A percentile compares a stretch with the other conserved stretches of the same genome.
Conservation (phyloP, 352 stramenopile species). For the Thraustotheca clavata region DNA sequence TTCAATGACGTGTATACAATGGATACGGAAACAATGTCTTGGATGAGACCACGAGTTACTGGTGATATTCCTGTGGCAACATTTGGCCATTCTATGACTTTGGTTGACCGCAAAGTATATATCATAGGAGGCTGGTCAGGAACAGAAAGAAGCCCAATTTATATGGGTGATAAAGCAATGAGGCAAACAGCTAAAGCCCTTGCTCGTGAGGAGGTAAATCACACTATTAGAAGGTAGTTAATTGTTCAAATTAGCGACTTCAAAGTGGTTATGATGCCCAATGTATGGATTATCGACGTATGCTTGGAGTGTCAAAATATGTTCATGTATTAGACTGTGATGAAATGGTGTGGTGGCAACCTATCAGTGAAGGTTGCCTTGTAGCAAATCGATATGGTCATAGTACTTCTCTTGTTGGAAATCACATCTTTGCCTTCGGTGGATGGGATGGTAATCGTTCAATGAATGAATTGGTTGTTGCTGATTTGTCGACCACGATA, state of each 20-base stretch:
- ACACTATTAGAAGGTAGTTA: neutral
- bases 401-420: conserved; percentile 46
- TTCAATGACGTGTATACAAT: conserved; percentile 70
- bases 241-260: too few relatives aligned
- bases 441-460: conserved; percentile 76
- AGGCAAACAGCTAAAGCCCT: conserved; percentile 44
- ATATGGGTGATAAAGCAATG: conserved; percentile 67
- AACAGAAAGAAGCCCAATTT: conserved; percentile 61
- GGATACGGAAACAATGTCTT: conserved; percentile 41
- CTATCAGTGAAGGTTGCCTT: conserved; percentile 30
- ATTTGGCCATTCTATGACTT: conserved; percentile 47
- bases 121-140: conserved; percentile 67
- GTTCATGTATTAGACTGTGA: conserved; percentile 47
- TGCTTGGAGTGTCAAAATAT: conserved; percentile 35
- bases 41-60: conserved; percentile 57
- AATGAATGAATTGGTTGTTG: conserved; percentile 66
- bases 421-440: conserved; percentile 66
- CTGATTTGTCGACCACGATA: conserved; percentile 26
- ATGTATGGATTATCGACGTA: neutral
- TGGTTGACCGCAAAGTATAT: conserved; percentile 42
- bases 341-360: conserved; percentile 53
- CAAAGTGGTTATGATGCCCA: conserved; percentile 11
- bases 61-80: conserved; percentile 56
- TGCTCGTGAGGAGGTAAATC: conserved; percentile 39
- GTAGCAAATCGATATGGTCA: conserved; percentile 69